Evolutionary conservation across 2,329 filamentous ascomycete species (phyloP).

Genomic region (Exserohilum rostratum): DNA sequence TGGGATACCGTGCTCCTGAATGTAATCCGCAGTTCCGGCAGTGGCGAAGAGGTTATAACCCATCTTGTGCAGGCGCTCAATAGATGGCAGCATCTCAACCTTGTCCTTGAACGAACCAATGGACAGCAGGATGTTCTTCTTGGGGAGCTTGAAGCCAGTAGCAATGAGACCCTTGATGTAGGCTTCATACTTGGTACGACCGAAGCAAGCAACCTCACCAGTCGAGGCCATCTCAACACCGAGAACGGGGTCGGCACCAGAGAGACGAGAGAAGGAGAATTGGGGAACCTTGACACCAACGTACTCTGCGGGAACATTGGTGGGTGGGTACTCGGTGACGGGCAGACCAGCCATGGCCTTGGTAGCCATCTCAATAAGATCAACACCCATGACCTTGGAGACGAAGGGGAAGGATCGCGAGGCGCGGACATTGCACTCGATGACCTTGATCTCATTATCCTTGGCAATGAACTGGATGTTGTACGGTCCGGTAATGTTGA

Average conservation of each 20-base stretch:
- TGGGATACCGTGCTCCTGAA: constrained; percentile 88
- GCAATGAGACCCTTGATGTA: constrained; percentile 96
- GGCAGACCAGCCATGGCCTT: constrained; percentile 91
- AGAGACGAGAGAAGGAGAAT: constrained; percentile 97
- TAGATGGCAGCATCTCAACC: constrained; percentile 92
- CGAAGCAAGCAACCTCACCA: constrained; percentile 96
- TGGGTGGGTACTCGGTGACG: constrained; percentile 79
- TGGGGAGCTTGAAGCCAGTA: constrained; percentile 94
- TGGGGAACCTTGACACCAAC: constrained; percentile 98
- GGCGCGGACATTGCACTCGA: constrained; percentile 97
- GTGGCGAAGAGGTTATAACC: constrained; percentile 97
- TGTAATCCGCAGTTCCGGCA: constrained; percentile 93
- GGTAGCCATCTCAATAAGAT: constrained; percentile 97
- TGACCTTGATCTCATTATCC: constrained; percentile 99
- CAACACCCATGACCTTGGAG: constrained; percentile 97
- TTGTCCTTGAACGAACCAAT: constrained; percentile 99
- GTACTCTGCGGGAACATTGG: constrained; percentile 76
- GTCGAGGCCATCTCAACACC: constrained; percentile 99
- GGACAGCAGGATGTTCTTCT: constrained; percentile 92
- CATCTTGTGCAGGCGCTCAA: constrained; percentile 85
- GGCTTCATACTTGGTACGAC: constrained; percentile 93
- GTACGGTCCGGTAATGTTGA: constrained; percentile 95
- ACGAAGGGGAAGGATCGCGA: constrained; percentile 98
- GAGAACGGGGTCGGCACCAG: constrained; percentile 92
- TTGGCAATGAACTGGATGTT: constrained; percentile 99